Evolutionary conservation across 331 rosid species (phyloP).

Genomic region (Acacia concinna): DNA sequence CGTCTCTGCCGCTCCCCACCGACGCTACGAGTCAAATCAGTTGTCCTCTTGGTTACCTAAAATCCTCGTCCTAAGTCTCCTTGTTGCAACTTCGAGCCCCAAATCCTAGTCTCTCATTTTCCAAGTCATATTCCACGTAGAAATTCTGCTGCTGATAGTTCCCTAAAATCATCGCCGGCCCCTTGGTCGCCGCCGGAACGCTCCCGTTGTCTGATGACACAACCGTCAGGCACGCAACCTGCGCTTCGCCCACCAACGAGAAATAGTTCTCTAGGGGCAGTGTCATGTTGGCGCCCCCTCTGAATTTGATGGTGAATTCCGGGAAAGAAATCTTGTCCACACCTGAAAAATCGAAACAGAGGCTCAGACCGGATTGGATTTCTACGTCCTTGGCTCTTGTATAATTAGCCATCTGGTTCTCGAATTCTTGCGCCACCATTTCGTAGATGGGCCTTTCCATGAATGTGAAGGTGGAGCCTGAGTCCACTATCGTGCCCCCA

Average conservation of each 20-base stretch:
- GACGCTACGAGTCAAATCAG: neutral
- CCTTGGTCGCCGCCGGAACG: conserved; percentile 33
- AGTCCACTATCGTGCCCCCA: conserved; percentile 89
- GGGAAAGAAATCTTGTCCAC: conserved; percentile 44
- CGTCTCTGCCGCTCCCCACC: neutral
- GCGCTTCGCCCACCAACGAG: conserved; percentile 40
- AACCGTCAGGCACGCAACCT: conserved; percentile 61
- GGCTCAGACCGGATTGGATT: conserved; percentile 58
- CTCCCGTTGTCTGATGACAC: conserved; percentile 36
- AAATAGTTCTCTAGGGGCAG: conserved; percentile 62
- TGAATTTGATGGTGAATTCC: conserved; percentile 58
- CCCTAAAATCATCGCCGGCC: conserved; percentile 83
- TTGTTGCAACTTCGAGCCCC: conserved; percentile 49
- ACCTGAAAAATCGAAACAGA: conserved; percentile 56
- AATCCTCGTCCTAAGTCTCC: neutral
- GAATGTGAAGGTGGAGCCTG: conserved; percentile 80
- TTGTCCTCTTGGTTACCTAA: too few species aligned
- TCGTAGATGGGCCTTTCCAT: conserved; percentile 64
- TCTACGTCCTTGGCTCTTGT: conserved; percentile 59
- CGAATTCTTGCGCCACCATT: conserved; percentile 51
- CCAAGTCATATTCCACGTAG: conserved; percentile 74
- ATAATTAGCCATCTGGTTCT: conserved; percentile 54
- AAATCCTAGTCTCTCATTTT: conserved; percentile 66
- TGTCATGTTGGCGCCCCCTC: conserved; percentile 85
- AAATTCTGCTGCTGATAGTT: conserved; percentile 84